phyloP scores from a whole-genome alignment of 75 land plant species.

The Gnetum montanum region DNA sequence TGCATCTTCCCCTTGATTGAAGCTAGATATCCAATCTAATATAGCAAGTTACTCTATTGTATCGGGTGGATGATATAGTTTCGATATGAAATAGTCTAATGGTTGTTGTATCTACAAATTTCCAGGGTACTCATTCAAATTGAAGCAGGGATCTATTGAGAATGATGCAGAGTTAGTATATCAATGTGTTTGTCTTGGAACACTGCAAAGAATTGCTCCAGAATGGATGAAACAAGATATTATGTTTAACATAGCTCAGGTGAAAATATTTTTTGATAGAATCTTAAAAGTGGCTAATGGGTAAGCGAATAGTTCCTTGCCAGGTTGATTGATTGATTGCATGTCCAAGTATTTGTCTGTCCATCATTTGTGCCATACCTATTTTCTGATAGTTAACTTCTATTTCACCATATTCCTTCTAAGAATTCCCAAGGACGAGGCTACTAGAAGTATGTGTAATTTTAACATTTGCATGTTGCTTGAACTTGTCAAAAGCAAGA shows the following conservation, averaged over 20 bases:
- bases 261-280: slow-evolving; percentile 37
- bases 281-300: slow-evolving; percentile 20
- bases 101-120: not conserved
- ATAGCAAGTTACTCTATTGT: not conserved
- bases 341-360: too few relatives aligned
- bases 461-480: too few relatives aligned
- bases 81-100: not conserved
- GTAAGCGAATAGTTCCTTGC: not conserved
- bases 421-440: too few relatives aligned
- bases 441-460: too few relatives aligned
- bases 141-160: slow-evolving; percentile 22
- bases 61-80: not conserved
- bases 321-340: too few relatives aligned
- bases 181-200: slow-evolving; percentile 36
- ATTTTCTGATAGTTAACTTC: too few relatives aligned
- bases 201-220: slow-evolving; percentile 43
- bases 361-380: too few relatives aligned
- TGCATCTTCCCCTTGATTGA: not conserved
- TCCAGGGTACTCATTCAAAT: slow-evolving; percentile 51
- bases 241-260: slow-evolving; percentile 31
- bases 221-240: slow-evolving; percentile 58
- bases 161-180: slow-evolving; percentile 22
- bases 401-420: too few relatives aligned
- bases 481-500: too few relatives aligned
- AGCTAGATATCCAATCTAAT: not conserved